Base-by-base conservation (phyloP, 1,284 basidiomycete species). In the Rhodotorula sp. region DNA sequence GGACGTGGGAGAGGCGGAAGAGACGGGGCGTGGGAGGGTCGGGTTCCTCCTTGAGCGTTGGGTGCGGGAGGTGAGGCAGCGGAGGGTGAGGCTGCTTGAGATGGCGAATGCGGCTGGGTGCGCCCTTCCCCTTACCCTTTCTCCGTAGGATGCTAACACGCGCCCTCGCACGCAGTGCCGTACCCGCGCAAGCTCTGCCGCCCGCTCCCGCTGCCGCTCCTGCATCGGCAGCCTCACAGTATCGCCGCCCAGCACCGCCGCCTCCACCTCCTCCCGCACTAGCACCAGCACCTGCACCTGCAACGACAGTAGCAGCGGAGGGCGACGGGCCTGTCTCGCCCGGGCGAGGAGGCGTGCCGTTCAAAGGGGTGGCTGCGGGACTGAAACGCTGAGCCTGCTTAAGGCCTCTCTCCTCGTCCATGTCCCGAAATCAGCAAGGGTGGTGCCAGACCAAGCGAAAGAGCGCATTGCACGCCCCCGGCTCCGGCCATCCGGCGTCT, bases 41-140 rank as follows among this genome's bases (percentile, higher is more conserved):
- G 91, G 91, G 25, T 90, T 92, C 76, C 79, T 92, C 62, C 89
- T 90, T 13, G 82, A 80, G 69, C 88, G 87, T 86, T 92, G 89
- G 82, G 89, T 87, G 85, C 83, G 88, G n/a, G 85, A 85, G 74
- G 66, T 79, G 32, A 54, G 55, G 36, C 61, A 53, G 64, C 59
- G 70, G 55, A 62, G 64, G 59, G 62, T 29, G 54, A 44, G 29
- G 61, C 9, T 41, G n/a, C n/a, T n/a, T n/a, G n/a, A n/a, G n/a
- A n/a, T n/a, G n/a, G 29, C 44, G 44, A 21, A 44, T 3, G 44
- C n/a, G 29, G 13, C 17, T 21, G 37, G 50, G 50, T 51, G 50
- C 50, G 50, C 25, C 19, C 32, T 10, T 22, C 25, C 25, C 13
- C 25, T 27, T 17, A 22, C 13, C 1, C 56, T 15, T 8, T 8